These are phyloP conservation scores for Podospora anserina DNA, from an alignment of 495 filamentous ascomycete genomes.

Conservation along the genomic window DNA sequence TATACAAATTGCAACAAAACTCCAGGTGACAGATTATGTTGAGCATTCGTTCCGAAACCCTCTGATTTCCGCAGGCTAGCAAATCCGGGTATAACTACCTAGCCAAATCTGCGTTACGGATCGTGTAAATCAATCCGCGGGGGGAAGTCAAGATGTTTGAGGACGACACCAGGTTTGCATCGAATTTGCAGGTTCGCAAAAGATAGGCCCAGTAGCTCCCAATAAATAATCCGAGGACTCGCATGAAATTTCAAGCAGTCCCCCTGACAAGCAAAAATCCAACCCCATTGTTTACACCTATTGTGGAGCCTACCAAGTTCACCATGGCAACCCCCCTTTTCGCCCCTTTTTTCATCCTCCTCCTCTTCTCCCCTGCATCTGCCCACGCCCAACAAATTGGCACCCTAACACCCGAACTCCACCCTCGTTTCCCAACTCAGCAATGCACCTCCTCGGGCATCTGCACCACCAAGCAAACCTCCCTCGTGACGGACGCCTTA, in stretches of 20 bases:
- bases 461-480: conserved; percentile 37
- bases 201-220: no score
- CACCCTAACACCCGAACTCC: conserved; percentile 43
- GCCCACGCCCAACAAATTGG: conserved; percentile 25
- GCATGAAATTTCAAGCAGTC: neutral
- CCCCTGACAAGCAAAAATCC: neutral
- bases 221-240: no score
- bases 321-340: neutral
- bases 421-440: conserved; percentile 49
- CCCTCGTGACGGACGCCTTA: conserved; percentile 50
- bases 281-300: neutral
- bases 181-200: neutral
- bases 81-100: neutral
- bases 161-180: neutral
- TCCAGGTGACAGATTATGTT: neutral
- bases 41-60: neutral
- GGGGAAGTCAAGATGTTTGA: neutral
- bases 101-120: neutral
- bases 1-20: neutral
- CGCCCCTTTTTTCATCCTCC: neutral
- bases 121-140: neutral
- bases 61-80: neutral
- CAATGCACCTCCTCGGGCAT: conserved; percentile 51
- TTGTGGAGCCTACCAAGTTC: neutral
- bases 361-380: neutral